These are phyloP conservation scores for Hippophae gyantsensis DNA, from an alignment of 306 rosid species.

Conservation along the genomic window DNA sequence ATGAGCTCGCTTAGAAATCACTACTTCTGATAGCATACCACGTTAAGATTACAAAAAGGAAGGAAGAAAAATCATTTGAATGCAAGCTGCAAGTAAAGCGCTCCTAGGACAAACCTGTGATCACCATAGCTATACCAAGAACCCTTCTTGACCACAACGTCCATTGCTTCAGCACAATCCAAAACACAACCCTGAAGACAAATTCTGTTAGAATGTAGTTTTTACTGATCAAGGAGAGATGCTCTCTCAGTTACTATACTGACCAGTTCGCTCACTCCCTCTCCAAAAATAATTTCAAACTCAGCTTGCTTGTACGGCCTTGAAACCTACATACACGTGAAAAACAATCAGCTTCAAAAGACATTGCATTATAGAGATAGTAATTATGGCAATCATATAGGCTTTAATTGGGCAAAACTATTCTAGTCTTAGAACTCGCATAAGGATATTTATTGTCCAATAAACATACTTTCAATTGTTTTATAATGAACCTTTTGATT, in stretches of 20 bases:
- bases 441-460: too few relatives aligned
- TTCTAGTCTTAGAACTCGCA: too few relatives aligned
- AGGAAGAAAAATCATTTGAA: background rate
- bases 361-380: conserved; percentile 5
- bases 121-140: conserved; percentile 96
- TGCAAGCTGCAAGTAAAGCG: conserved; percentile 15
- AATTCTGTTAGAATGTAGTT: conserved; percentile 16
- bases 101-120: conserved; percentile 51
- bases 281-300: conserved; percentile 91
- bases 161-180: conserved; percentile 93
- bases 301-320: conserved; percentile 98
- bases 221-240: conserved; percentile 1
- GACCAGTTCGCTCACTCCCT: conserved; percentile 81
- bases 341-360: conserved; percentile 3
- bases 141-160: conserved; percentile 70
- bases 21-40: background rate
- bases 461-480: too few relatives aligned
- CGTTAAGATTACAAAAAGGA: background rate
- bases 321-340: conserved; percentile 53
- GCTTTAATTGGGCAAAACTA: too few relatives aligned
- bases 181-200: conserved; percentile 71
- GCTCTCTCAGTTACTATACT: conserved; percentile 17
- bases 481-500: too few relatives aligned
- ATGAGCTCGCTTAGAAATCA: too few relatives aligned
- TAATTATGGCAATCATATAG: background rate